These are phyloP conservation scores for Glarea lozoyensis DNA, from an alignment of 495 filamentous ascomycete genomes.

Conservation along the genomic window DNA sequence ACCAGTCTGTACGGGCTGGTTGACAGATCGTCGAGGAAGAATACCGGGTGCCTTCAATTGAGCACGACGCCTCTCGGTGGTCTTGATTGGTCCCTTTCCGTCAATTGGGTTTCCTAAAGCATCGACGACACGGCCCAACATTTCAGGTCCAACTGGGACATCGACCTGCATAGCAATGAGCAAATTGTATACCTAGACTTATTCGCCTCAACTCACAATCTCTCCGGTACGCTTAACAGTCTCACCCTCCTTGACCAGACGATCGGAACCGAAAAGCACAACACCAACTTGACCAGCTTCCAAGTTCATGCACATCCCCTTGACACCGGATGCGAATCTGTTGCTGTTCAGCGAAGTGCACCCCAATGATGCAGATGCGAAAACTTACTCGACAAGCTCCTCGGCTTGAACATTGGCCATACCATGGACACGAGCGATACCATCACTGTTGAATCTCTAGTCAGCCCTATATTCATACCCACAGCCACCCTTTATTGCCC, in stretches of 20 bases:
- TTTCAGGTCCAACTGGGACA: constrained; percentile 84
- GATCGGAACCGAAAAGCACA: constrained; percentile 99
- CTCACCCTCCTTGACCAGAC: constrained; percentile 99
- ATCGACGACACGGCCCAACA: constrained; percentile 97
- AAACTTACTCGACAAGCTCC: constrained; percentile 97
- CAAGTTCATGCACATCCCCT: constrained; percentile 99
- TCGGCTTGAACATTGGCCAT: constrained; percentile 99
- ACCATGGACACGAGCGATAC: constrained; percentile 99
- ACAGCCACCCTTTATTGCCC: background rate
- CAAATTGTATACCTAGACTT: background rate
- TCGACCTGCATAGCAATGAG: constrained; percentile 61
- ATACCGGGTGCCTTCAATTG: constrained; percentile 99
- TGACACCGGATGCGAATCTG: constrained; percentile 98
- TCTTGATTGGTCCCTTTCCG: constrained; percentile 93
- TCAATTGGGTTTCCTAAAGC: constrained; percentile 98
- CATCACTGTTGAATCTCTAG: constrained; percentile 60
- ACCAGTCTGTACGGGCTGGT: constrained; percentile 97
- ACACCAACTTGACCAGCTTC: constrained; percentile 99
- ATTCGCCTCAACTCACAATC: constrained; percentile 62
- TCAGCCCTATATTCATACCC: constrained; percentile 14
- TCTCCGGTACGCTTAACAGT: constrained; percentile 98
- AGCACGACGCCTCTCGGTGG: constrained; percentile 87
- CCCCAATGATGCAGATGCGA: background rate
- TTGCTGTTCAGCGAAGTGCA: constrained; percentile 13
- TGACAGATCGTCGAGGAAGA: constrained; percentile 91